Base-by-base conservation (phyloP, 345 rosid species). In the Barbarea vulgaris region DNA sequence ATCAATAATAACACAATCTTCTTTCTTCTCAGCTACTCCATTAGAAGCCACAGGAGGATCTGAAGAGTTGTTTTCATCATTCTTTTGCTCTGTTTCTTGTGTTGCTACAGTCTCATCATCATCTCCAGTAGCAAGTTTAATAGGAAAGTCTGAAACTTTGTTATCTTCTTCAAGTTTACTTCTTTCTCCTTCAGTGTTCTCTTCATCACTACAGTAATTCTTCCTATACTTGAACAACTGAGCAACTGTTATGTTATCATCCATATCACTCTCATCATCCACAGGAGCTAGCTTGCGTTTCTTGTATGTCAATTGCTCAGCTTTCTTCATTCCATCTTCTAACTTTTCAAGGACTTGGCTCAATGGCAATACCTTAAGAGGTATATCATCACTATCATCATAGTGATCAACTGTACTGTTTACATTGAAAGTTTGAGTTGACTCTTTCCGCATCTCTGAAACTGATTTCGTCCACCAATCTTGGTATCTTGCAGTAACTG, bases 401-500 rank as follows among this genome's bases (percentile, higher is more conserved):
- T 48, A 48, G 46, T 30, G 39, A 48, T 61, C 66, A 61, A 46
- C 39, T 44, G 53, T 63, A 25, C 31, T 17, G 6, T 22, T 28
- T 46, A 28, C 27, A 47, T 28, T 64, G 17, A 47, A 25, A 6
- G 25, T 46, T 64, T 28, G 25, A 3, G 41, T 33, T 9, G 63
- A 33, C 9, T 57, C 8, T 27, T 46, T 27, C 6, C 8, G 10
- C 14, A 25, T 64, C 9, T 64, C 68, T 42, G 37, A 3, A 61
- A 37, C 66, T 13, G 78, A 69, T 15, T 69, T 67, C 19, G 37
- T 81, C 90, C 93, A 83, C 93, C 91, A 86, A 11, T 79, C 68
- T 70, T 53, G 62, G 77, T 90, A 86, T 3, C 64, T 70, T 5
- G 64, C 52, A 6, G 91, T 83, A 51, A 87, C 78, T 34, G 73